Evolutionary conservation across 805 yeast species (phyloP), one percentile per base, ranked within the genome.

Genomic region (Kluyveromyces dobzhanskii): DNA sequence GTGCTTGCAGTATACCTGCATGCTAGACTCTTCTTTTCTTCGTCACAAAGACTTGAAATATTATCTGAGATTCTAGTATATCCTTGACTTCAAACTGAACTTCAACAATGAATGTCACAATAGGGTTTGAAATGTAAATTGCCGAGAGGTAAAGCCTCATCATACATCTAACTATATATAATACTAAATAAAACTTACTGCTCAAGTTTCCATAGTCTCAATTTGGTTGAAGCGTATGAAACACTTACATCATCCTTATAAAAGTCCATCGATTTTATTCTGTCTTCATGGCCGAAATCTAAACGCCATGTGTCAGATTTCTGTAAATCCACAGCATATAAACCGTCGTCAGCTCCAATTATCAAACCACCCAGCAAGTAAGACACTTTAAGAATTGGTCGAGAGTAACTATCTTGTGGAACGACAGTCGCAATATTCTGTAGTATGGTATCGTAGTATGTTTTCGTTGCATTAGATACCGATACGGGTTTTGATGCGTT

Each of bases 401-500:
- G 59, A 1, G 62, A 57, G 28, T 47, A 57, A 3, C 48, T 36
- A 31, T 54, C 56, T 35, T 55, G 60, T 6, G 50, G 43, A 3
- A 59, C 45, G 21, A 45, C 45, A 3, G 64, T 57, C 4, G 57
- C 50, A 32, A 56, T 50, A 38, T 59, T 56, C 23, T 49, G 40
- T 5, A 56, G 21, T 2, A 57, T 40, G 31, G 49, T 50, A 39
- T 54, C 57, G 40, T 54, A 59, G 19, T 43, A 44, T 2, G 51
- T 30, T 8, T 14, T 30, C 8, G 32, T 14, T 5, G 21, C 8
- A 5, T 8, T 17, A n/a, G 32, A 4, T 16, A 17, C 21, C n/a
- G 24, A 16, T 2, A 19, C 17, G 25, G 8, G 26, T 5, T 16
- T 34, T 6, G 30, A 38, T 17, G 25, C 19, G 3, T 8, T 17